phyloP scores from a whole-genome alignment of 2,329 filamentous ascomycete species.

The Verticillium isaacii region DNA sequence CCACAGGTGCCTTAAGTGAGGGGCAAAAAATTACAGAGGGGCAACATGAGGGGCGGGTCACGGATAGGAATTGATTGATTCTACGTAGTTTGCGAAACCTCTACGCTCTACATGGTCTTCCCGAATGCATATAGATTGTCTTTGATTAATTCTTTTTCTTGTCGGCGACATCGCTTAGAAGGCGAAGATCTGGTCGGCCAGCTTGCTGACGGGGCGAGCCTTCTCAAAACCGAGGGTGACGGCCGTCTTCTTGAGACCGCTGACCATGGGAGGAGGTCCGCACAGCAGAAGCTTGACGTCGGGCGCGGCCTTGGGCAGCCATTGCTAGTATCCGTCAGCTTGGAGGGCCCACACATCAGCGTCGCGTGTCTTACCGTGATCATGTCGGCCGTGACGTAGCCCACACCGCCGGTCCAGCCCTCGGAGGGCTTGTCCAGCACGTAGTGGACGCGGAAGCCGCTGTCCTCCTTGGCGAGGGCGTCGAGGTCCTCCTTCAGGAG shows the following conservation, averaged over 20 bases:
- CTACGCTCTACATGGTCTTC: background rate
- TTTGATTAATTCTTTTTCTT: background rate
- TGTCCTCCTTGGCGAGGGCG: constrained; percentile 68
- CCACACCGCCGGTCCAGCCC: constrained; percentile 86
- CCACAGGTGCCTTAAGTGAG: background rate
- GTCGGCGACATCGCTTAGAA: constrained; percentile 45
- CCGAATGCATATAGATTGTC: background rate
- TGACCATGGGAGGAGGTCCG: constrained; percentile 94
- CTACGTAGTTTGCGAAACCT: background rate
- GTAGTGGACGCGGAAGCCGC: constrained; percentile 83
- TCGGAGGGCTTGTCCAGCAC: constrained; percentile 94
- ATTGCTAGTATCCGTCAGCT: constrained; percentile 50
- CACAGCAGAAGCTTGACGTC: constrained; percentile 95
- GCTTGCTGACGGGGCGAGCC: constrained; percentile 91
- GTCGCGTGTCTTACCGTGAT: constrained; percentile 61
- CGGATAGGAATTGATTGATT: background rate
- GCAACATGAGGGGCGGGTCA: background rate
- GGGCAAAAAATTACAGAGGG: background rate
- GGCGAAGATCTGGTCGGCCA: constrained; percentile 96
- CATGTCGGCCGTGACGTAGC: constrained; percentile 94
- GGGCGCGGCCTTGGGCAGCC: constrained; percentile 72
- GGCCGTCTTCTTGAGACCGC: constrained; percentile 93
- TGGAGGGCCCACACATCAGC: constrained; percentile 15
- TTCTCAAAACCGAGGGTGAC: constrained; percentile 88
- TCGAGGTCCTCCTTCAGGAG: constrained; percentile 91